Percentiles rank a stretch among this genome's conserved stretches.
Evolutionary conservation across 768 basidiomycete species (phyloP).

Genomic region (Agaricus bisporus): DNA sequence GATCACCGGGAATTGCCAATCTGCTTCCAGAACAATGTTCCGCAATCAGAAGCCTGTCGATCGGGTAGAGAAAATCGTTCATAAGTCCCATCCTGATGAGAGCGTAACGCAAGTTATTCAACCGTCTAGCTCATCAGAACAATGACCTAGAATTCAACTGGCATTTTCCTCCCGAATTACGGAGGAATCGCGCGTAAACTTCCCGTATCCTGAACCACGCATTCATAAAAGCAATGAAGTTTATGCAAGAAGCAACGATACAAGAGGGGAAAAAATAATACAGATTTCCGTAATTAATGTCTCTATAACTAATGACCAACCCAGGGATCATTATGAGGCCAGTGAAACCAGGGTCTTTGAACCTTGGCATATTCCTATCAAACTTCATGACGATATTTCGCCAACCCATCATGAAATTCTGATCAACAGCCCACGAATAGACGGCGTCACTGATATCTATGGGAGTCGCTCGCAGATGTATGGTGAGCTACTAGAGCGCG

Average conservation of each 20-base stretch:
- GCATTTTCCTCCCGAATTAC: too few relatives aligned
- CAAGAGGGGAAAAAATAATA: conserved; percentile 6
- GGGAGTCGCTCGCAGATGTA: conserved; percentile 32
- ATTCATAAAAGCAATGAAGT: background rate
- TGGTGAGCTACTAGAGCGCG: conserved; percentile 31
- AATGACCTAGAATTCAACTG: too few relatives aligned
- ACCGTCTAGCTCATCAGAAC: too few relatives aligned
- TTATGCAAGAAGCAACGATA: conserved; percentile 5
- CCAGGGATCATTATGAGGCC: background rate
- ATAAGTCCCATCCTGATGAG: background rate
- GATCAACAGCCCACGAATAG: background rate
- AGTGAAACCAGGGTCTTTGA: background rate
- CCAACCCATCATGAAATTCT: conserved; percentile 4
- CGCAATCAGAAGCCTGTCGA: background rate
- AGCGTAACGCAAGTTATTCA: background rate
- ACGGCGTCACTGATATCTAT: conserved; percentile 34
- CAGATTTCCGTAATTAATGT: conserved; percentile 11
- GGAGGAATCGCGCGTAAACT: background rate
- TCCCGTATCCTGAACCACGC: background rate
- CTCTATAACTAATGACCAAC: conserved; percentile 3
- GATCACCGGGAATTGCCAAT: background rate
- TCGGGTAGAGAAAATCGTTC: background rate
- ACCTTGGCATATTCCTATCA: background rate
- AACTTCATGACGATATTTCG: background rate
- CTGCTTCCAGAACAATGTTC: conserved; percentile 5